phyloP scores from a whole-genome alignment of 306 rosid species.

The Inga leiocalycina region DNA sequence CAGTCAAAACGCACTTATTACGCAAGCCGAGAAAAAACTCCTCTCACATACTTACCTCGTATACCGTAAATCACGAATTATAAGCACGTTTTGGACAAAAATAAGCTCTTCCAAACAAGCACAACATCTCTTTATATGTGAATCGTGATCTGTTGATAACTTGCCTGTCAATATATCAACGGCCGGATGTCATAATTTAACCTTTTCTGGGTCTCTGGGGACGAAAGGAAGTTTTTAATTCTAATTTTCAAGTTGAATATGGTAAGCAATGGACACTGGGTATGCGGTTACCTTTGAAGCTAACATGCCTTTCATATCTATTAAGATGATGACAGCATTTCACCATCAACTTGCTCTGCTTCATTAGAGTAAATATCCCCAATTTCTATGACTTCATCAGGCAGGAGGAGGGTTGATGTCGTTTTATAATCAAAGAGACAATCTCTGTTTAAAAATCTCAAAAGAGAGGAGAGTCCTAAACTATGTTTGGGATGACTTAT shows the following conservation, averaged over 20 bases:
- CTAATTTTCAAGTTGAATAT: neutral
- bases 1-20: too few relatives aligned
- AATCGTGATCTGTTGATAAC: conserved; percentile 4
- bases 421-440: neutral
- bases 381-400: neutral
- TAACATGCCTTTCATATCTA: neutral
- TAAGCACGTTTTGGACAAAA: too few relatives aligned
- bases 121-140: neutral
- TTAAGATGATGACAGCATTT: conserved; percentile 16
- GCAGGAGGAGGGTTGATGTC: neutral
- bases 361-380: neutral
- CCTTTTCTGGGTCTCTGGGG: neutral
- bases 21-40: too few relatives aligned
- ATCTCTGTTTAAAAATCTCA: neutral
- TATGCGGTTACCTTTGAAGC: neutral
- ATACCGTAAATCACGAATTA: too few relatives aligned
- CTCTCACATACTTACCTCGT: too few relatives aligned
- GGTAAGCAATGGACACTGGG: conserved; percentile 3
- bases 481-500: too few relatives aligned
- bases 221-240: neutral
- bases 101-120: neutral
- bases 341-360: neutral
- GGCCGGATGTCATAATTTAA: neutral
- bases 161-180: neutral
- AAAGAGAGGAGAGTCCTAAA: neutral